Percentiles rank a stretch among this genome's conserved stretches.
Conservation (phyloP, 169 alveolate species). For the Amoebophrya sp. region DNA sequence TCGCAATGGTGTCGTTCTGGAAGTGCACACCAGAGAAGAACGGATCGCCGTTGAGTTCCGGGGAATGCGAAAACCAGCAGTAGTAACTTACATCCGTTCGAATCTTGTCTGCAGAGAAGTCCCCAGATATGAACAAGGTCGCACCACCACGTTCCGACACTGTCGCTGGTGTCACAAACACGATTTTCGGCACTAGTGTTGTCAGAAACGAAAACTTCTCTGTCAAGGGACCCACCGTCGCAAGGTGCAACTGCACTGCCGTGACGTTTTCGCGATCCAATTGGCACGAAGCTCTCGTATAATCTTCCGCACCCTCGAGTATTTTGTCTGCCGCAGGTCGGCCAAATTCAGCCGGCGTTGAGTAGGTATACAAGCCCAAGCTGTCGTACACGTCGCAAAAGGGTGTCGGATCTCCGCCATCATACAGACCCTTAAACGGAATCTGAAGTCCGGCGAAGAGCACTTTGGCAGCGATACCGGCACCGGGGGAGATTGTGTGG, state of each 20-base stretch:
- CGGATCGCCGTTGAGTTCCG: not conserved
- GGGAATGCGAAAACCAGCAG: slow-evolving; percentile 1
- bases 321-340: slow-evolving; percentile 8
- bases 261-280: not conserved
- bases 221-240: slow-evolving; percentile 3
- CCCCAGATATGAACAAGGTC: not conserved
- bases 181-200: not conserved
- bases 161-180: not conserved
- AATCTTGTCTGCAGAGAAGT: no score
- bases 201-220: not conserved
- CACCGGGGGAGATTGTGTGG: not conserved
- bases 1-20: slow-evolving; percentile 20
- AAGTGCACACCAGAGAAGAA: not conserved
- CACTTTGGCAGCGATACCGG: not conserved
- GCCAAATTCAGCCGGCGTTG: slow-evolving; percentile 2
- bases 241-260: not conserved
- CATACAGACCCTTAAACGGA: not conserved
- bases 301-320: slow-evolving; percentile 14
- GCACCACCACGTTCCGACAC: not conserved
- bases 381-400: not conserved
- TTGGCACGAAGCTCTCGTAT: not conserved
- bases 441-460: not conserved
- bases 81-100: not conserved
- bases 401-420: not conserved
- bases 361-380: not conserved